Conservation (phyloP, 1,284 basidiomycete genomes). For the Gomphus bonarii region DNA sequence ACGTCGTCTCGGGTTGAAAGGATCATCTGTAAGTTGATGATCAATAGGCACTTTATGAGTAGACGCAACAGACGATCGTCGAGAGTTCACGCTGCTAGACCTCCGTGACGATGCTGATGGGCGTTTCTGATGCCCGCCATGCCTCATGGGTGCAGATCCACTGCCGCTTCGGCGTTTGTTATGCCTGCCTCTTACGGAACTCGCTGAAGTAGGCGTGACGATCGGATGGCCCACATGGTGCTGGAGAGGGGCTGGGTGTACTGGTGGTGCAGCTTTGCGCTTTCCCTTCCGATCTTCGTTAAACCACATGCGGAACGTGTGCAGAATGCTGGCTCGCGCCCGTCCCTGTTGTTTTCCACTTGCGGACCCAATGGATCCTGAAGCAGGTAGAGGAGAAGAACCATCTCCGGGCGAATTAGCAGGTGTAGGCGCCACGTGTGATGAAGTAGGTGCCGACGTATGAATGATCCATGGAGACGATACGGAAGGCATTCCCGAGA, state of each 20-base stretch:
- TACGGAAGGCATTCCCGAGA: constrained; percentile 17
- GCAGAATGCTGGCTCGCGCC: constrained; percentile 60
- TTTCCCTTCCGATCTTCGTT: constrained; percentile 73
- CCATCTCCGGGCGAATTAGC: constrained; percentile 42
- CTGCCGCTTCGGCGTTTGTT: constrained; percentile 41
- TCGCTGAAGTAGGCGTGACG: constrained; percentile 12
- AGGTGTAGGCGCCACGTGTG: constrained; percentile 31
- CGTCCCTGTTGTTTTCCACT: constrained; percentile 27
- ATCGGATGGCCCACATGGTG: constrained; percentile 1
- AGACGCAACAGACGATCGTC: constrained; percentile 59
- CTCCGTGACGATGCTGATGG: constrained; percentile 62
- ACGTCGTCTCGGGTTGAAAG: constrained; percentile 40
- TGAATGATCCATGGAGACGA: constrained; percentile 63
- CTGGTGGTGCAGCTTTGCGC: constrained; percentile 35
- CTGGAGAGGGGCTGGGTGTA: constrained; percentile 13
- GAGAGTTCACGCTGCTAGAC: constrained; percentile 75
- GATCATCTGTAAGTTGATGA: constrained; percentile 30
- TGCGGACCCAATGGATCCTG: constrained; percentile 11
- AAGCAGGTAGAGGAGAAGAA: constrained; percentile 28
- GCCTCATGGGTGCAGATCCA: constrained; percentile 25
- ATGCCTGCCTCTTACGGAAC: constrained; percentile 19
- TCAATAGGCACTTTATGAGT: constrained; percentile 49
- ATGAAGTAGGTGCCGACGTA: constrained; percentile 26
- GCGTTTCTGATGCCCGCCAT: constrained; percentile 37
- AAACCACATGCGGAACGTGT: constrained; percentile 71